These are phyloP conservation scores for Boletus vermiculosoides DNA, from an alignment of 768 basidiomycete genomes.

Conservation along the genomic window DNA sequence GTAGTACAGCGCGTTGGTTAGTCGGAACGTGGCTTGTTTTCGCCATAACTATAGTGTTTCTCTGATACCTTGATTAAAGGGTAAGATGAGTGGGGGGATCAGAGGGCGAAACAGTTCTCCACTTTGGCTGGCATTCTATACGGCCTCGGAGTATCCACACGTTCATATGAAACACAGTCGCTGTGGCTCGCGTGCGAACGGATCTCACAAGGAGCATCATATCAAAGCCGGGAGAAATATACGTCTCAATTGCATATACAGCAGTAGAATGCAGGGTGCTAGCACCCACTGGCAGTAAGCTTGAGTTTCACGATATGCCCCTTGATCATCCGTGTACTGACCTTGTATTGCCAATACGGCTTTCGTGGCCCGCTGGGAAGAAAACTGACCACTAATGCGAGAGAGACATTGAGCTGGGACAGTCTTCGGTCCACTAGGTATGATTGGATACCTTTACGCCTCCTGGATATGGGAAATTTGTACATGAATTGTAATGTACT, in stretches of 20 bases:
- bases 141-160: neutral
- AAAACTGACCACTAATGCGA: neutral
- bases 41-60: neutral
- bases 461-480: neutral
- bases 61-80: neutral
- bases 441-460: neutral
- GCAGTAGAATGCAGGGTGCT: neutral
- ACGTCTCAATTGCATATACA: neutral
- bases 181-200: neutral
- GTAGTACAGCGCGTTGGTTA: conserved; percentile 11
- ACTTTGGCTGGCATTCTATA: neutral
- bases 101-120: neutral
- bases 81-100: neutral
- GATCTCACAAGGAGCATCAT: neutral
- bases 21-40: conserved; percentile 6
- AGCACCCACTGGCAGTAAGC: neutral
- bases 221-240: conserved; percentile 1
- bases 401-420: neutral
- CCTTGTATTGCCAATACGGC: neutral
- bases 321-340: neutral
- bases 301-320: neutral
- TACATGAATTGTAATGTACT: neutral
- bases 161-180: conserved; percentile 4
- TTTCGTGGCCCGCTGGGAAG: neutral
- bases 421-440: neutral